phyloP scores from a whole-genome alignment of 495 filamentous ascomycete genomes.

The Margaritispora aquatica region DNA sequence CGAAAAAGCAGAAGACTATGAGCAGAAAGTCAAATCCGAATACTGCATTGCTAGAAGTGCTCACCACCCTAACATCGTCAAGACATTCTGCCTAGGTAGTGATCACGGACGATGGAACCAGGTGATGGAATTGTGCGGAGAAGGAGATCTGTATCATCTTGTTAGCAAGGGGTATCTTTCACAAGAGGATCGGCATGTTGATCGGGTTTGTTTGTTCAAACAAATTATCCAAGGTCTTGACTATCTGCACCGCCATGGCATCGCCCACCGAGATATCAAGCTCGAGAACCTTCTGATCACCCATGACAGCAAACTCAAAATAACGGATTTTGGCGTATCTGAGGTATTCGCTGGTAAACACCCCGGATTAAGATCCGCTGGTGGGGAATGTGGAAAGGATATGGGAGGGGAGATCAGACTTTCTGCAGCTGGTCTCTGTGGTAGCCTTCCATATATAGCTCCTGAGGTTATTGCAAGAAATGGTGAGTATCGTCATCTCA shows the following conservation, averaged over 20 bases:
- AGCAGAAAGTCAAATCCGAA: slow-evolving; percentile 75
- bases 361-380: slow-evolving; percentile 58
- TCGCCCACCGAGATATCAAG: slow-evolving; percentile 87
- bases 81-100: slow-evolving; percentile 62
- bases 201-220: slow-evolving; percentile 73
- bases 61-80: slow-evolving; percentile 73
- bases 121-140: slow-evolving; percentile 78
- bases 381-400: slow-evolving; percentile 56
- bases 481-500: slow-evolving; percentile 29
- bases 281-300: slow-evolving; percentile 70
- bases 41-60: slow-evolving; percentile 71
- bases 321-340: slow-evolving; percentile 75
- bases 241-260: slow-evolving; percentile 73
- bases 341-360: slow-evolving; percentile 71
- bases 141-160: slow-evolving; percentile 66
- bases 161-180: slow-evolving; percentile 57
- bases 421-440: slow-evolving; percentile 67
- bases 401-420: slow-evolving; percentile 58
- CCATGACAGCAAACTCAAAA: slow-evolving; percentile 64
- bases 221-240: slow-evolving; percentile 75
- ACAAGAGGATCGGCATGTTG: slow-evolving; percentile 52
- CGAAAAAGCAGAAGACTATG: slow-evolving; percentile 61
- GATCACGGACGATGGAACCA: slow-evolving; percentile 65
- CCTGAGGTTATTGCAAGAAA: slow-evolving; percentile 66
- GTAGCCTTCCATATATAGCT: slow-evolving; percentile 70